phyloP scores from a whole-genome alignment of 257 asterid genomes.

The Euphrasia confusa region DNA sequence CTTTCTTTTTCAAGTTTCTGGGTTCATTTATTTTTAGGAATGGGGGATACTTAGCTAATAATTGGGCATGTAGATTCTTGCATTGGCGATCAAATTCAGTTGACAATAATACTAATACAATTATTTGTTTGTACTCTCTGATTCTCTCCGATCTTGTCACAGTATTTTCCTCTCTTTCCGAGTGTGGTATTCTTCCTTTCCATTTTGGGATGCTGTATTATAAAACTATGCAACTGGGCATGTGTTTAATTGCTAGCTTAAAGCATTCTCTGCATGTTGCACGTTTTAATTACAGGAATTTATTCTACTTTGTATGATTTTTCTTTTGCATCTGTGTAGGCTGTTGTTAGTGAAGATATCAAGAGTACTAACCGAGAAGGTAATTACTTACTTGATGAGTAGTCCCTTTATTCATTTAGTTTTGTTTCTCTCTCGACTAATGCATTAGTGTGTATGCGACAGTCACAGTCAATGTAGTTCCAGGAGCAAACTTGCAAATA shows the following conservation, averaged over 20 bases:
- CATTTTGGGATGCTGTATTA: background rate
- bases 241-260: slow-evolving; percentile 4
- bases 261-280: background rate
- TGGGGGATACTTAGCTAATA: background rate
- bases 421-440: background rate
- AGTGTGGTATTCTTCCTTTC: background rate
- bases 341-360: slow-evolving; percentile 70
- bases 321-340: slow-evolving; percentile 41
- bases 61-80: background rate
- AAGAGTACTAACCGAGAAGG: slow-evolving; percentile 47
- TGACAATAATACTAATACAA: slow-evolving; percentile 2
- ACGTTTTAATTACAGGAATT: slow-evolving; percentile 10
- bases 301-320: slow-evolving; percentile 15
- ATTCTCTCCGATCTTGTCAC: background rate
- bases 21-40: slow-evolving; percentile 11
- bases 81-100: slow-evolving; percentile 3
- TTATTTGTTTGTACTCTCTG: background rate
- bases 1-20: background rate
- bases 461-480: slow-evolving; percentile 37
- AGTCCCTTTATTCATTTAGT: slow-evolving; percentile 6
- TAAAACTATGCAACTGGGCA: slow-evolving; percentile 1
- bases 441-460: slow-evolving; percentile 7
- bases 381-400: slow-evolving; percentile 24
- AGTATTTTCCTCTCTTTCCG: slow-evolving; percentile 5
- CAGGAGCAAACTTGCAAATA: slow-evolving; percentile 76